Conservation (phyloP, 2,329 filamentous ascomycete species). For the Fusarium setosum region DNA sequence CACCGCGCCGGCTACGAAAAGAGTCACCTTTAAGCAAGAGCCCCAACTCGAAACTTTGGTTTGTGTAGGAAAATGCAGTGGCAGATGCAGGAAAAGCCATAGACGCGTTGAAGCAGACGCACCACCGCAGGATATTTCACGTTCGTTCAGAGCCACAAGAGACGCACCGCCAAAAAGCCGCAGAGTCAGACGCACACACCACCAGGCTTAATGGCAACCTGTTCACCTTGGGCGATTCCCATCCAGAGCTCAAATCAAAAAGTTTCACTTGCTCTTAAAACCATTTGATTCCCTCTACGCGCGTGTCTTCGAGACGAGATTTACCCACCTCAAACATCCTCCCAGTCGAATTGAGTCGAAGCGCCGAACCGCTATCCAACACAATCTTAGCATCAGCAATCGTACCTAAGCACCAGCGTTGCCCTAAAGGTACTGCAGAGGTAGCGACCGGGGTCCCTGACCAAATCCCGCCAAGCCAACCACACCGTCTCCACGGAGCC, state of each 20-base stretch:
- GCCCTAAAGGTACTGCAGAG: neutral
- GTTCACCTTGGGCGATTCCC: too few species aligned
- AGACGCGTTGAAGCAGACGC: constrained; percentile 10
- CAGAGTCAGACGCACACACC: neutral
- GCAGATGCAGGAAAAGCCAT: constrained; percentile 7
- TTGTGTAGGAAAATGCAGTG: neutral
- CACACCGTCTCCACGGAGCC: constrained; percentile 34
- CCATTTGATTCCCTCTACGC: neutral
- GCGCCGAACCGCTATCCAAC: constrained; percentile 2
- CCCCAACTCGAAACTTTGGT: constrained; percentile 1
- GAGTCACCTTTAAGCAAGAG: neutral
- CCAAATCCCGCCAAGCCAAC: constrained; percentile 26
- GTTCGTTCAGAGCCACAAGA: neutral
- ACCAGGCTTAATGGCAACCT: neutral
- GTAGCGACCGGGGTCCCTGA: constrained; percentile 24
- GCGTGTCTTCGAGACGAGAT: neutral
- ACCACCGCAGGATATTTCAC: constrained; percentile 1
- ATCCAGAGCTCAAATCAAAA: too few species aligned
- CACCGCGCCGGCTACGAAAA: constrained; percentile 6
- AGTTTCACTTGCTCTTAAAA: neutral
- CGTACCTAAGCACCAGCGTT: constrained; percentile 2
- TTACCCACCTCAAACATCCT: neutral
- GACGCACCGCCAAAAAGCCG: neutral
- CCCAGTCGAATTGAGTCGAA: too few species aligned
- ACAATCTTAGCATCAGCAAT: neutral